A percentile compares a stretch with the other conserved stretches of the same genome.
Evolutionary conservation across 805 yeast species (phyloP).

Genomic region (Ogataea chonburiensis): DNA sequence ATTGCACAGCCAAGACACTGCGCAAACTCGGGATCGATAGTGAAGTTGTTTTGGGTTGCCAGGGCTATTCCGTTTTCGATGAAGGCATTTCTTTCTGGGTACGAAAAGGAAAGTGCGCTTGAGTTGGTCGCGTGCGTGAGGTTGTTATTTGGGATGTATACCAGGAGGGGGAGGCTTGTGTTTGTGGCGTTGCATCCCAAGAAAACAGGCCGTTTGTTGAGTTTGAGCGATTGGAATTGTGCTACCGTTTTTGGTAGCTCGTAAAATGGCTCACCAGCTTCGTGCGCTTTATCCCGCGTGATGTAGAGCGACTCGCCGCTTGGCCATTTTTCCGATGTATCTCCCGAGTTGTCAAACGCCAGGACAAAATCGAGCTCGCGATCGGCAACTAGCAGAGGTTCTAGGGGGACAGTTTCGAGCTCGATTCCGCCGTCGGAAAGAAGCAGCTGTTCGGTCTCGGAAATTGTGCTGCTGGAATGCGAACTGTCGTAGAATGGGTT

Average conservation of each 20-base stretch:
- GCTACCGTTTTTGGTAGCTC: slow-evolving; percentile 59
- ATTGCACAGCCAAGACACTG: slow-evolving; percentile 82
- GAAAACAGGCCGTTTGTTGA: slow-evolving; percentile 66
- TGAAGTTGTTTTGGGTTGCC: slow-evolving; percentile 55
- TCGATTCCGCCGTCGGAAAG: slow-evolving; percentile 36
- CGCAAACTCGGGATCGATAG: slow-evolving; percentile 63
- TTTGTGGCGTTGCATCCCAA: slow-evolving; percentile 73
- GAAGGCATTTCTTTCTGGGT: slow-evolving; percentile 55
- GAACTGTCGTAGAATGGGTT: slow-evolving; percentile 40
- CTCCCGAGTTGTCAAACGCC: slow-evolving; percentile 65
- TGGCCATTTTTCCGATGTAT: slow-evolving; percentile 60
- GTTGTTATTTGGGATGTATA: slow-evolving; percentile 70
- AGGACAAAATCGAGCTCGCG: slow-evolving; percentile 61
- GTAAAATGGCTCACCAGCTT: slow-evolving; percentile 60
- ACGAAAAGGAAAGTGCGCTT: slow-evolving; percentile 57
- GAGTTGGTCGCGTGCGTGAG: slow-evolving; percentile 60
- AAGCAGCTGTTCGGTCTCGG: slow-evolving; percentile 17
- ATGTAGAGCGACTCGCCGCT: slow-evolving; percentile 54
- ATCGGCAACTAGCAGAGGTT: slow-evolving; percentile 58
- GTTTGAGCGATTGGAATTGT: slow-evolving; percentile 55
- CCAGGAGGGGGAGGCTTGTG: slow-evolving; percentile 61
- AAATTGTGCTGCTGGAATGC: slow-evolving; percentile 30
- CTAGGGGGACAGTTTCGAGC: slow-evolving; percentile 59
- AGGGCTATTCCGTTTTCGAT: slow-evolving; percentile 71
- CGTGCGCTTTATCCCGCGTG: slow-evolving; percentile 50